Percentiles rank a stretch among this genome's conserved stretches.
Evolutionary conservation across 2,329 filamentous ascomycete genomes (phyloP).

Genomic region (Aureobasidium musti): DNA sequence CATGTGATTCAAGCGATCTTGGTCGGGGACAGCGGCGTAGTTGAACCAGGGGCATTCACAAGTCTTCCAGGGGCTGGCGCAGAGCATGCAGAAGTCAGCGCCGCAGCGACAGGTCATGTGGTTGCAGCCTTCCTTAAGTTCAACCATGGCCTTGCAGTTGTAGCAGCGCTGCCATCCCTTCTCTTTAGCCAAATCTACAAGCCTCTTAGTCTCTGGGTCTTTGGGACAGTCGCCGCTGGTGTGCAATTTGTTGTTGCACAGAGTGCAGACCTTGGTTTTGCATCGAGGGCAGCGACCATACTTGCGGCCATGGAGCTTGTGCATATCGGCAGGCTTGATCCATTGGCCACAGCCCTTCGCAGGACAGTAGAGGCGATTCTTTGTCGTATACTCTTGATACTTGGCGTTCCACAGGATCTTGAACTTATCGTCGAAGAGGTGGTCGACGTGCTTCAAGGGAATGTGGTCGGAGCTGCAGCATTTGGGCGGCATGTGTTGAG

Average conservation of each 20-base stretch:
- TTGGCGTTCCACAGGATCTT: constrained; percentile 80
- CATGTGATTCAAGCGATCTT: constrained; percentile 59
- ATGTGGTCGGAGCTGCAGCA: constrained; percentile 77
- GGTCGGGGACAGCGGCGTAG: constrained; percentile 54
- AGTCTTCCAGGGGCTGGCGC: constrained; percentile 76
- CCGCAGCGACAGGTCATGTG: constrained; percentile 86
- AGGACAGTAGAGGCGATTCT: constrained; percentile 77
- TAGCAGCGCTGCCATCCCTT: constrained; percentile 76
- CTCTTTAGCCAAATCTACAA: constrained; percentile 66
- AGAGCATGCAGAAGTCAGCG: constrained; percentile 85
- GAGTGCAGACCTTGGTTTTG: constrained; percentile 70
- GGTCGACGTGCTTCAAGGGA: constrained; percentile 72
- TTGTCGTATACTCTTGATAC: constrained; percentile 72
- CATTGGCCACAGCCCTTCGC: constrained; percentile 71
- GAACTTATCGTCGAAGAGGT: constrained; percentile 70
- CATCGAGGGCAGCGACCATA: constrained; percentile 71
- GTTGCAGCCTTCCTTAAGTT: constrained; percentile 80
- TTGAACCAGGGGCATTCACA: constrained; percentile 84
- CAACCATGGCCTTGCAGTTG: constrained; percentile 71
- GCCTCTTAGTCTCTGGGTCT: constrained; percentile 64
- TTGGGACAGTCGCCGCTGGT: constrained; percentile 67
- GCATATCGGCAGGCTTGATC: constrained; percentile 73
- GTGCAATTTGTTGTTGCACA: constrained; percentile 76
- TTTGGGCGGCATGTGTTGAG: constrained; percentile 78
- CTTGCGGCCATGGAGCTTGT: constrained; percentile 59